These are phyloP conservation scores for Cytospora leucostoma DNA, from an alignment of 2,329 filamentous ascomycete species.

Conservation along the genomic window DNA sequence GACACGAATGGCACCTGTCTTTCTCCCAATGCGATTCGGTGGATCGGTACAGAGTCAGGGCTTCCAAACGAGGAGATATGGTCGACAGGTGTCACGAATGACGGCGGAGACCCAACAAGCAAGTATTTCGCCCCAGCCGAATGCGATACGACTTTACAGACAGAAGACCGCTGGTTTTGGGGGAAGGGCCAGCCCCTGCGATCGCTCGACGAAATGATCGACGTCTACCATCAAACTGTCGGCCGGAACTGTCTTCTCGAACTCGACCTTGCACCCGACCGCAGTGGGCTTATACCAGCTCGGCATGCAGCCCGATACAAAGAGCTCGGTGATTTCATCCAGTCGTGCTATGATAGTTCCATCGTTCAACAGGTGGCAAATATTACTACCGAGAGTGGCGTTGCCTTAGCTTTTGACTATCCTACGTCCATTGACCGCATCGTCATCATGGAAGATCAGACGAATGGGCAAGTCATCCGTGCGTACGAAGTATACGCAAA, in stretches of 20 bases:
- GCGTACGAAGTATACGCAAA: constrained; percentile 32
- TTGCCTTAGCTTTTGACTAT: constrained; percentile 24
- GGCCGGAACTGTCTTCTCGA: constrained; percentile 34
- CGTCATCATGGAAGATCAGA: constrained; percentile 35
- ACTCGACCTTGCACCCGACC: constrained; percentile 32
- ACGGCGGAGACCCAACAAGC: constrained; percentile 32
- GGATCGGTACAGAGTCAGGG: constrained; percentile 33
- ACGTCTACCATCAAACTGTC: constrained; percentile 33
- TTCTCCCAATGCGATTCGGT: constrained; percentile 30
- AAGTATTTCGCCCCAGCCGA: constrained; percentile 32
- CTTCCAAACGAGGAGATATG: constrained; percentile 32
- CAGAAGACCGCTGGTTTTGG: constrained; percentile 33
- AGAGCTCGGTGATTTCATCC: constrained; percentile 32
- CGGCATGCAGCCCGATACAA: constrained; percentile 32
- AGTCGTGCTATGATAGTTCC: constrained; percentile 16
- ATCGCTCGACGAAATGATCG: constrained; percentile 31
- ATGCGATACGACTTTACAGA: constrained; percentile 34
- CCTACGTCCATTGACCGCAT: constrained; percentile 31
- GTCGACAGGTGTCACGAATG: constrained; percentile 31
- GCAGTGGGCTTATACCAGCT: constrained; percentile 32
- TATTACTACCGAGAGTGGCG: not conserved
- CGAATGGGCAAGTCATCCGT: constrained; percentile 32
- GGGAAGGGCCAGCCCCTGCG: constrained; percentile 31
- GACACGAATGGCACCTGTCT: constrained; percentile 31
- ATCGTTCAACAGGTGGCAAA: constrained; percentile 1